phyloP scores from a whole-genome alignment of 2,329 filamentous ascomycete genomes.

The Leptographium galeiforme region DNA sequence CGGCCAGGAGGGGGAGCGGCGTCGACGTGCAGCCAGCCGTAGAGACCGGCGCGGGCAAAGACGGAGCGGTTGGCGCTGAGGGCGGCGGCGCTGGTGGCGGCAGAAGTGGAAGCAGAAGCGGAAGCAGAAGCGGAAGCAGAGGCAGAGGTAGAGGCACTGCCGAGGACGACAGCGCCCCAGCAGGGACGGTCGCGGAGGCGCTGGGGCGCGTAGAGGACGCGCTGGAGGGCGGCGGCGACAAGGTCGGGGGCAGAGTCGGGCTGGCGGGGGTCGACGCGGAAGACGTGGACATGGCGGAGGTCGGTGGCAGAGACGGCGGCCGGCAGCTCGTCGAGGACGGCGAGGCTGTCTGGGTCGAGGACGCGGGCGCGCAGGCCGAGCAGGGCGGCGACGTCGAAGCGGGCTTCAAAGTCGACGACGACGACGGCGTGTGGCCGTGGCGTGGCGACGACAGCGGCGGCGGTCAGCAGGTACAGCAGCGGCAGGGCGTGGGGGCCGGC shows the following conservation, averaged over 20 bases:
- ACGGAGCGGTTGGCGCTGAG: slow-evolving; percentile 12
- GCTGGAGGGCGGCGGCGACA: slow-evolving; percentile 27
- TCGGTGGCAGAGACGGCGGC: slow-evolving; percentile 17
- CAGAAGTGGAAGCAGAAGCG: slow-evolving; percentile 8
- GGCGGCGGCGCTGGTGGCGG: slow-evolving; percentile 12
- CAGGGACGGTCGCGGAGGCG: slow-evolving; percentile 32
- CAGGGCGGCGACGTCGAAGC: slow-evolving; percentile 40
- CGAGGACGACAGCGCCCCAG: slow-evolving; percentile 46
- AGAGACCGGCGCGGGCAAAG: slow-evolving; percentile 24
- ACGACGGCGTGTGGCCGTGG: slow-evolving; percentile 34
- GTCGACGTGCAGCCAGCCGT: slow-evolving; percentile 41
- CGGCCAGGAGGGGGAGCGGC: slow-evolving; percentile 25
- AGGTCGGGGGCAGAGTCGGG: slow-evolving; percentile 15
- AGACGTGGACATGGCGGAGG: slow-evolving; percentile 37
- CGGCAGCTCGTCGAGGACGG: not conserved
- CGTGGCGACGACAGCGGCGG: slow-evolving; percentile 34
- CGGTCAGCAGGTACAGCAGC: slow-evolving; percentile 42
- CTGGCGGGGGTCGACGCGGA: slow-evolving; percentile 22
- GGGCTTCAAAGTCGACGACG: slow-evolving; percentile 39
- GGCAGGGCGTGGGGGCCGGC: slow-evolving; percentile 36
- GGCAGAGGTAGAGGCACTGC: slow-evolving; percentile 19
- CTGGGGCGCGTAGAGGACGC: slow-evolving; percentile 36
- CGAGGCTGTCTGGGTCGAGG: not conserved
- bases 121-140: not conserved
- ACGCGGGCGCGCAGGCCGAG: slow-evolving; percentile 14